phyloP scores from a whole-genome alignment of 1,284 basidiomycete genomes.

The Microbotryum intermedium region DNA sequence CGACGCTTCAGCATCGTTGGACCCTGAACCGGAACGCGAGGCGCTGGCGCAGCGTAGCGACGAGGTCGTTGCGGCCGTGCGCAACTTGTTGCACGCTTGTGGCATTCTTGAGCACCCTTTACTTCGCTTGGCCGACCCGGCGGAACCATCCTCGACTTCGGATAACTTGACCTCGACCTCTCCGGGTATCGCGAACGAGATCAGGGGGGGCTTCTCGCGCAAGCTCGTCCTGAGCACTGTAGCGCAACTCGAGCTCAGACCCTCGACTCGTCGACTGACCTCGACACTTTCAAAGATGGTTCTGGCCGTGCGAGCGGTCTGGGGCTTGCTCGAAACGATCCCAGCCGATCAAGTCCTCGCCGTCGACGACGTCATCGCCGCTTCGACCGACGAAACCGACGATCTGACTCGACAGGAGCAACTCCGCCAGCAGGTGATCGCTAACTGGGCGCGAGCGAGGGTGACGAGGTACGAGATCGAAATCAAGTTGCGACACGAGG shows the following conservation, averaged over 20 bases:
- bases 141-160: not conserved
- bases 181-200: constrained; percentile 6
- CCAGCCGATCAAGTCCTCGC: constrained; percentile 22
- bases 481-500: constrained; percentile 27
- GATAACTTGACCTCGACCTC: not conserved
- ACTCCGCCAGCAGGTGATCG: constrained; percentile 7
- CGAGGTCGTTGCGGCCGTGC: constrained; percentile 57
- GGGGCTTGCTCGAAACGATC: constrained; percentile 35
- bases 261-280: constrained; percentile 42
- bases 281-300: constrained; percentile 44
- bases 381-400: constrained; percentile 10
- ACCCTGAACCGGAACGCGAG: constrained; percentile 7
- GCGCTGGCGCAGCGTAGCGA: constrained; percentile 12
- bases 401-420: constrained; percentile 11
- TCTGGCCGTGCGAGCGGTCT: constrained; percentile 41
- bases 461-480: constrained; percentile 25
- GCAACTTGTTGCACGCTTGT: constrained; percentile 37
- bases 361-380: constrained; percentile 19
- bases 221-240: constrained; percentile 6
- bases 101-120: constrained; percentile 26
- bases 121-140: not conserved
- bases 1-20: not conserved
- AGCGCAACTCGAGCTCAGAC: constrained; percentile 36
- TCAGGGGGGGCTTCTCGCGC: constrained; percentile 1
- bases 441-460: constrained; percentile 1